These are phyloP conservation scores for Myriosclerotinia scirpicola DNA, from an alignment of 2,329 filamentous ascomycete genomes.

Conservation along the genomic window DNA sequence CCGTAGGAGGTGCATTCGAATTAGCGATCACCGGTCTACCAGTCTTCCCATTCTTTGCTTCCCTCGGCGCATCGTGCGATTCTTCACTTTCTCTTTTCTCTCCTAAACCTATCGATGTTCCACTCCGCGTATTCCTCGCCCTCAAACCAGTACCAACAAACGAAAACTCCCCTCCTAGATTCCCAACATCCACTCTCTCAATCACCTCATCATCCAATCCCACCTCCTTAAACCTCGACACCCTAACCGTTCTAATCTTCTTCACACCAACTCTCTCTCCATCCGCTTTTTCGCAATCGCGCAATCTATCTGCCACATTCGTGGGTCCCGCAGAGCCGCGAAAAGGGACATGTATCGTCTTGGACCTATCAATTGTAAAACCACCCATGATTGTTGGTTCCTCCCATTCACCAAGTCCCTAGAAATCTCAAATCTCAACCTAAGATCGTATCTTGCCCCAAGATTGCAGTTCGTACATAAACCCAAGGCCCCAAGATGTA, in stretches of 20 bases:
- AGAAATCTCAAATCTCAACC: not conserved
- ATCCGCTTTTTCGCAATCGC: not conserved
- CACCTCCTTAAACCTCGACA: constrained; percentile 31
- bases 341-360: constrained; percentile 19
- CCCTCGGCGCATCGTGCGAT: constrained; percentile 1
- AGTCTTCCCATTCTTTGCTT: constrained; percentile 36
- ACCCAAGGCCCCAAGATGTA: not conserved
- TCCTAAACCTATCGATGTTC: not conserved
- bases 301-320: constrained; percentile 9
- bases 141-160: not conserved
- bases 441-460: not conserved
- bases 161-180: not conserved
- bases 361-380: constrained; percentile 21
- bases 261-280: constrained; percentile 1
- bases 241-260: constrained; percentile 3
- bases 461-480: not conserved
- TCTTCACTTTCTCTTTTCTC: not conserved
- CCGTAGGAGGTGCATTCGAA: constrained; percentile 47
- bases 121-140: not conserved
- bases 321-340: not conserved
- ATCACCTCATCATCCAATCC: constrained; percentile 35
- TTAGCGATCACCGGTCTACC: constrained; percentile 44
- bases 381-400: not conserved
- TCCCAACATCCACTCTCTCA: constrained; percentile 18
- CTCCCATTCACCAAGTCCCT: not conserved